These are phyloP conservation scores for Dissophora ornata DNA, from an alignment of 192 early-diverging fungal species.

Conservation along the genomic window DNA sequence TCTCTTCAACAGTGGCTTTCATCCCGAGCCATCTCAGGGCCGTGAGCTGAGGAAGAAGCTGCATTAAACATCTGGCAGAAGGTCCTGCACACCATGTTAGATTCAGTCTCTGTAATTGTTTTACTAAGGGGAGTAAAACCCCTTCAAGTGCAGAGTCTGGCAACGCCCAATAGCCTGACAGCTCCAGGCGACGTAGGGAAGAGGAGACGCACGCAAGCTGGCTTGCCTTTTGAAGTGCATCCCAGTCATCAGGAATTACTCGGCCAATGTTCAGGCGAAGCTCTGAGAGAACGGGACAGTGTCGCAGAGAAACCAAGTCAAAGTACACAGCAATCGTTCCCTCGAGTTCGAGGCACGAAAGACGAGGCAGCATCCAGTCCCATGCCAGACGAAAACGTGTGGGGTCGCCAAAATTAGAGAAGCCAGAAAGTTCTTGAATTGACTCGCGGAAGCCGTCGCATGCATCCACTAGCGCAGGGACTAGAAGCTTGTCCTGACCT, in stretches of 20 bases:
- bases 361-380: constrained; percentile 4
- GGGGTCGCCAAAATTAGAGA: constrained; percentile 4
- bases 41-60: constrained; percentile 3
- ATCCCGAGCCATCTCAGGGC: constrained; percentile 12
- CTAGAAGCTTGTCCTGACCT: constrained; percentile 1
- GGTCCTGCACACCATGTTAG: constrained; percentile 21
- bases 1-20: not conserved
- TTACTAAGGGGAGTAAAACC: constrained; percentile 10
- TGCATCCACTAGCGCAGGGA: constrained; percentile 11
- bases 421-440: not conserved
- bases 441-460: constrained; percentile 1
- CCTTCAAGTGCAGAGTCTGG: not conserved
- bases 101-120: constrained; percentile 1
- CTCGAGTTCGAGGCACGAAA: constrained; percentile 18
- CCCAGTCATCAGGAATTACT: constrained; percentile 10
- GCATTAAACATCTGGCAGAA: not conserved
- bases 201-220: constrained; percentile 4
- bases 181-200: not conserved
- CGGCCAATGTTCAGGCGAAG: constrained; percentile 20
- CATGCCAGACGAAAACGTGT: not conserved
- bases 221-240: not conserved
- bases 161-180: constrained; percentile 15
- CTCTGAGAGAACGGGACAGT: constrained; percentile 5
- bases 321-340: constrained; percentile 22
- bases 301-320: constrained; percentile 4